Percentiles rank a stretch among this genome's conserved stretches.
Evolutionary conservation across 352 stramenopile species (phyloP).

Genomic region (Pythium sukuiense): DNA sequence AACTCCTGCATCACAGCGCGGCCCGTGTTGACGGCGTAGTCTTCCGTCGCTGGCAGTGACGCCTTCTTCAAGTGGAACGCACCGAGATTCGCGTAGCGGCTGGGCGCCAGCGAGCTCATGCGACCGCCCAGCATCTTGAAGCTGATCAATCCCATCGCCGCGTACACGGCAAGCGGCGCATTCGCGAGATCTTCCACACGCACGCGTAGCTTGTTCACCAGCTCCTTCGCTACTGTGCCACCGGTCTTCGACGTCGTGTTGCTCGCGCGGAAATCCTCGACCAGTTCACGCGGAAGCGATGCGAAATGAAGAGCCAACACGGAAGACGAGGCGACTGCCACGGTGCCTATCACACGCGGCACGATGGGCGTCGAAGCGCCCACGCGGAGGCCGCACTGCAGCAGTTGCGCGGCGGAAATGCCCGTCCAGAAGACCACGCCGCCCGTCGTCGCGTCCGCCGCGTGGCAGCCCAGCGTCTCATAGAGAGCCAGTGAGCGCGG

Average conservation of each 20-base stretch:
- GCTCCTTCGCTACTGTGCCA: not conserved
- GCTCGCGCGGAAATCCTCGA: constrained; percentile 5
- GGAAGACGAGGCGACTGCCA: constrained; percentile 35
- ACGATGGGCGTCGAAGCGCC: constrained; percentile 30
- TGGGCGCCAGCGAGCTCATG: constrained; percentile 71
- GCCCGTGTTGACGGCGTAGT: constrained; percentile 68
- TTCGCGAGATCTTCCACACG: constrained; percentile 21
- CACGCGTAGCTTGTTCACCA: constrained; percentile 9
- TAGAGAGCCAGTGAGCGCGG: constrained; percentile 25
- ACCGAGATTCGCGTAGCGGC: constrained; percentile 68
- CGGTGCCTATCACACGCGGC: constrained; percentile 24
- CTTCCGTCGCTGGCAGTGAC: constrained; percentile 67
- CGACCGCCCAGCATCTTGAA: constrained; percentile 77
- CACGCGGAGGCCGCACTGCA: constrained; percentile 26
- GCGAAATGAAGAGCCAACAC: constrained; percentile 31
- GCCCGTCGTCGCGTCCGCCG: constrained; percentile 31
- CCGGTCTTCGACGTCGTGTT: not conserved
- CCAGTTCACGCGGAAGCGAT: constrained; percentile 29
- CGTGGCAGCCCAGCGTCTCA: constrained; percentile 22
- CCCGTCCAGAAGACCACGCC: constrained; percentile 37
- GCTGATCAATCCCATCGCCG: constrained; percentile 70
- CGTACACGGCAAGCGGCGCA: constrained; percentile 58
- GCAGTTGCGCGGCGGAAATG: constrained; percentile 30
- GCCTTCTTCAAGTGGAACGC: constrained; percentile 79
- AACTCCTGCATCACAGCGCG: constrained; percentile 78